These are phyloP conservation scores for Prinsepia uniflora DNA, from an alignment of 306 rosid species.

Conservation along the genomic window DNA sequence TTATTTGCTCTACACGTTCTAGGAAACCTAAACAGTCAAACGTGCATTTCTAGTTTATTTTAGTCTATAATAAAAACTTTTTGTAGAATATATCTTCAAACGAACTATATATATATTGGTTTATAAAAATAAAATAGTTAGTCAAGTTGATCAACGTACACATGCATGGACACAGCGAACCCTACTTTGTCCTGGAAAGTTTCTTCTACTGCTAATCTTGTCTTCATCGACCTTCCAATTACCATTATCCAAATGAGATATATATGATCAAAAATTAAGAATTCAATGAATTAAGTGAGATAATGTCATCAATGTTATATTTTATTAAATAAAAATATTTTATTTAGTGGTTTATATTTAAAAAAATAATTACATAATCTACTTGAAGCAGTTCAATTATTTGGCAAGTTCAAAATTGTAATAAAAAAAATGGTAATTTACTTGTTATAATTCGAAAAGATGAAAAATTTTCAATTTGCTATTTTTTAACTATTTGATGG, in stretches of 20 bases:
- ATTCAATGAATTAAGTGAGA: background rate
- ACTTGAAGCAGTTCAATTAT: no score
- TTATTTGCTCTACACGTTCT: no score
- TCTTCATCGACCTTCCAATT: background rate
- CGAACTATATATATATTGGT: no score
- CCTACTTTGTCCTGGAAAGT: background rate
- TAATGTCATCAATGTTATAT: background rate
- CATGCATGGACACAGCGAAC: background rate
- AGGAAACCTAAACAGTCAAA: slow-evolving; percentile 20
- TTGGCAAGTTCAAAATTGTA: no score
- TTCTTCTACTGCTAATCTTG: background rate
- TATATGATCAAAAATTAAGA: background rate
- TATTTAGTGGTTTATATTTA: no score
- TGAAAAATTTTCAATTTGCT: no score
- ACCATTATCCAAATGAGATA: background rate
- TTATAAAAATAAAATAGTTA: background rate
- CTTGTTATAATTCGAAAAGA: background rate
- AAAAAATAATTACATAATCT: no score
- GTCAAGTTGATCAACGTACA: slow-evolving; percentile 6
- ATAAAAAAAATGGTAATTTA: no score
- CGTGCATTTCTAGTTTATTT: background rate
- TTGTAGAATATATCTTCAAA: no score
- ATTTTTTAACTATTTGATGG: no score
- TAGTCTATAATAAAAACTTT: no score
- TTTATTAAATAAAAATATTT: no score